These are phyloP conservation scores for Scheffersomyces quercinus DNA, from an alignment of 1,139 yeast species.

Conservation along the genomic window DNA sequence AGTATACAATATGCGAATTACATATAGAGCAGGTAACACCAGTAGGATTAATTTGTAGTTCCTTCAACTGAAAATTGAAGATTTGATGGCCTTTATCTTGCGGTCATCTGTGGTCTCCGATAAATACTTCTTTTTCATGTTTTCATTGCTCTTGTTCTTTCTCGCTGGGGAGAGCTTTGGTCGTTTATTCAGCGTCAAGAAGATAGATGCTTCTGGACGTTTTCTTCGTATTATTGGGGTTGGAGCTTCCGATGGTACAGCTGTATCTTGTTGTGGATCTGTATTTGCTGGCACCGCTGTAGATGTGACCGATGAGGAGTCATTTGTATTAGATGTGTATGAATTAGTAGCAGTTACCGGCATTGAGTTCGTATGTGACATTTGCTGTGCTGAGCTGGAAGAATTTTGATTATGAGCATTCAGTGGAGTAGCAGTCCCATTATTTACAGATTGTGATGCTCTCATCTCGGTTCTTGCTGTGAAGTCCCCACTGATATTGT, in stretches of 20 bases:
- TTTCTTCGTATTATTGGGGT: conserved; percentile 10
- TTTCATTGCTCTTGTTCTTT: conserved; percentile 5
- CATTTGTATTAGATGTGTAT: too few relatives aligned
- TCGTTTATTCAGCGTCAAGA: conserved; percentile 19
- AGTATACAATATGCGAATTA: neutral
- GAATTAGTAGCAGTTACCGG: too few relatives aligned
- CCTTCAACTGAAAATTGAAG: conserved; percentile 34
- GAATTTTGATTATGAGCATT: too few relatives aligned
- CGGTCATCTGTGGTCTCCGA: conserved; percentile 5
- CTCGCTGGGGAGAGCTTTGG: conserved; percentile 8
- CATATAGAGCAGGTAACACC: neutral
- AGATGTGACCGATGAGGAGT: conserved; percentile 1
- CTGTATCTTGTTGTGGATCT: too few relatives aligned
- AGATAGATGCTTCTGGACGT: conserved; percentile 24
- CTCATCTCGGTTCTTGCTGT: neutral
- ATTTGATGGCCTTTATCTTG: conserved; percentile 24
- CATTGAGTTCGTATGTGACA: too few relatives aligned
- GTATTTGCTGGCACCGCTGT: neutral
- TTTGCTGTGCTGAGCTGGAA: too few relatives aligned
- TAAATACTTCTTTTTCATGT: conserved; percentile 5
- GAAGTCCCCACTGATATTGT: too few relatives aligned
- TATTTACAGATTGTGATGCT: too few relatives aligned
- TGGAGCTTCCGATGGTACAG: too few relatives aligned
- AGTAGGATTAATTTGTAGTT: too few relatives aligned
- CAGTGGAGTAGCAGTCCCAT: too few relatives aligned